A percentile compares a stretch with the other conserved stretches of the same genome.
Evolutionary conservation across 306 rosid genomes (phyloP).

Genomic region (Arachis hypogaea): DNA sequence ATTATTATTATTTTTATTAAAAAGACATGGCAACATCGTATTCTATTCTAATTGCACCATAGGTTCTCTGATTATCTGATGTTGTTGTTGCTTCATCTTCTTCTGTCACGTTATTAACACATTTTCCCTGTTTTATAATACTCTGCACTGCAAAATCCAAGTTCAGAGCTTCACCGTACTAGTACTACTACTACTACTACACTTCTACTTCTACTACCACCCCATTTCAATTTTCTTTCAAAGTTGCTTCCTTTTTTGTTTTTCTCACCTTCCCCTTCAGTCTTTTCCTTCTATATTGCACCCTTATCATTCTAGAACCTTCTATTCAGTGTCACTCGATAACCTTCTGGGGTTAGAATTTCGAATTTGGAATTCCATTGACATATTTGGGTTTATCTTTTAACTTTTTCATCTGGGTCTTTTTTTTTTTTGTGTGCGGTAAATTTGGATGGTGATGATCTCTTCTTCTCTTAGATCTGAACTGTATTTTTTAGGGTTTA

Average conservation of each 20-base stretch:
- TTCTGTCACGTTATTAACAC: not conserved
- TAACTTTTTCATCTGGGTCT: conserved; percentile 40
- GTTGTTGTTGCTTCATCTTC: not conserved
- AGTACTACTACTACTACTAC: not conserved
- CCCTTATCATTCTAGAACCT: not conserved
- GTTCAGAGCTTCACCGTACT: not conserved
- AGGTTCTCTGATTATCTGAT: not conserved
- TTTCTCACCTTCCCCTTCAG: not conserved
- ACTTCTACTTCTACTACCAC: not conserved
- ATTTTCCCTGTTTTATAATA: not conserved
- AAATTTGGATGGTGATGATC: conserved; percentile 1
- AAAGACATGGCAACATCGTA: not conserved
- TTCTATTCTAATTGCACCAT: not conserved
- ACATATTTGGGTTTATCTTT: conserved; percentile 9
- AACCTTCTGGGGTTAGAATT: not conserved
- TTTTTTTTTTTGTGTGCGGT: not conserved
- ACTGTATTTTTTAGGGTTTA: conserved; percentile 48
- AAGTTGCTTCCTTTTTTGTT: not conserved
- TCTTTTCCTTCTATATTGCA: not conserved
- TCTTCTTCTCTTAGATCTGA: conserved; percentile 46
- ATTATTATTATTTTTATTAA: not conserved
- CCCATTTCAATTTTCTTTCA: conserved; percentile 17
- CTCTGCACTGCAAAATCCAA: not conserved
- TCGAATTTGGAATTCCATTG: not conserved
- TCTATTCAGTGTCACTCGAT: not conserved